Conservation (phyloP, 805 yeast genomes). For the Saccharomycopsis guyanensis region DNA sequence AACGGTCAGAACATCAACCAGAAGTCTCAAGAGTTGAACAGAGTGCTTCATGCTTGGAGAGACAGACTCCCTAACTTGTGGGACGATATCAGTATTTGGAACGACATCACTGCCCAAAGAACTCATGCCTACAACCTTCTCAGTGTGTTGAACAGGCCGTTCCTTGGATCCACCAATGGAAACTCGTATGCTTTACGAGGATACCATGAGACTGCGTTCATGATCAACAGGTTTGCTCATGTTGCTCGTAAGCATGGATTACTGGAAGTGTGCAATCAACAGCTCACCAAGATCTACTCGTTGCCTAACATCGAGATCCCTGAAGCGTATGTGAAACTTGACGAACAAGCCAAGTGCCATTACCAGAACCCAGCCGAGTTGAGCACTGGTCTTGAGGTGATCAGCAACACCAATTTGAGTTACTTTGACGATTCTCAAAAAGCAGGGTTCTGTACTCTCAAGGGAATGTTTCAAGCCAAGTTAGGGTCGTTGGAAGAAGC, state of each 20-base stretch:
- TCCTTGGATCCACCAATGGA: slow-evolving; percentile 40
- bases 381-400: slow-evolving; percentile 92
- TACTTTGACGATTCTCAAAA: slow-evolving; percentile 96
- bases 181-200: slow-evolving; percentile 93
- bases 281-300: slow-evolving; percentile 86
- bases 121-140: slow-evolving; percentile 96
- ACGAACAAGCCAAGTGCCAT: slow-evolving; percentile 97
- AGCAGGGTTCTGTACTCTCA: slow-evolving; percentile 94
- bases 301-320: slow-evolving; percentile 96
- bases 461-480: slow-evolving; percentile 95
- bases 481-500: slow-evolving; percentile 89
- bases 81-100: slow-evolving; percentile 98
- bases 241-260: slow-evolving; percentile 94
- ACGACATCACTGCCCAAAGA: slow-evolving; percentile 95
- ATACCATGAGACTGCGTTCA: slow-evolving; percentile 98
- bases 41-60: slow-evolving; percentile 95
- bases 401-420: slow-evolving; percentile 89
- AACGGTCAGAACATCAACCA: slow-evolving; percentile 87
- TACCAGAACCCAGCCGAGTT: slow-evolving; percentile 72
- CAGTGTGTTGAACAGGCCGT: slow-evolving; percentile 87
- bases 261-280: slow-evolving; percentile 94
- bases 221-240: slow-evolving; percentile 94
- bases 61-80: slow-evolving; percentile 92
- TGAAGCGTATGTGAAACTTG: slow-evolving; percentile 89
- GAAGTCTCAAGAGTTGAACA: slow-evolving; percentile 87